phyloP scores from a whole-genome alignment of 2,329 filamentous ascomycete genomes.

The Alternaria angustiovoidea region DNA sequence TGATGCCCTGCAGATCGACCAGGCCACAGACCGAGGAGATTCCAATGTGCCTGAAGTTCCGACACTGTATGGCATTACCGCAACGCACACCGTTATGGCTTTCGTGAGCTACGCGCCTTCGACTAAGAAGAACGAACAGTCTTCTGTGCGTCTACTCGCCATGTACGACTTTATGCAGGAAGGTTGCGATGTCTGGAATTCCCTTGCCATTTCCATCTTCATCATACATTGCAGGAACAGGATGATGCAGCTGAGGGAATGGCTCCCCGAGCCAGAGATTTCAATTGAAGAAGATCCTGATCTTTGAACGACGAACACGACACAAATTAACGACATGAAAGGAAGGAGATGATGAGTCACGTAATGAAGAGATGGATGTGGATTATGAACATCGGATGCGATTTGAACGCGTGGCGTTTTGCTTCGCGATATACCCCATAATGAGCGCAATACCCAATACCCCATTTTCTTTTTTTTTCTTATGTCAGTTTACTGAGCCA shows the following conservation, averaged over 20 bases:
- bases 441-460: constrained; percentile 18
- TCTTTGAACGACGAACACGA: constrained; percentile 24
- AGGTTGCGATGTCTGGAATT: constrained; percentile 68
- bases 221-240: constrained; percentile 62
- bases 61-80: constrained; percentile 63
- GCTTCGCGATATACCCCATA: constrained; percentile 28
- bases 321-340: neutral
- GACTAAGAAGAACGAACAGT: constrained; percentile 28
- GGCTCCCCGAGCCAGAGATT: constrained; percentile 32
- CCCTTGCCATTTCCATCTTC: constrained; percentile 64
- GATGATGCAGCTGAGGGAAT: constrained; percentile 56
- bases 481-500: constrained; percentile 2
- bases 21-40: constrained; percentile 10
- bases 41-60: constrained; percentile 46
- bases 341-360: neutral
- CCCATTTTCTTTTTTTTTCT: constrained; percentile 9
- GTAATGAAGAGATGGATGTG: constrained; percentile 9
- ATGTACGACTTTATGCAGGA: constrained; percentile 63
- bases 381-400: constrained; percentile 6
- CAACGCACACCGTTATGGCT: constrained; percentile 61
- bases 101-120: constrained; percentile 61
- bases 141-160: constrained; percentile 54
- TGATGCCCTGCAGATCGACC: constrained; percentile 42
- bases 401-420: constrained; percentile 19
- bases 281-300: constrained; percentile 40